Percentiles rank a stretch among this genome's conserved stretches.
Conservation (phyloP, 1,284 basidiomycete genomes). For the Ustilago xerochloae region DNA sequence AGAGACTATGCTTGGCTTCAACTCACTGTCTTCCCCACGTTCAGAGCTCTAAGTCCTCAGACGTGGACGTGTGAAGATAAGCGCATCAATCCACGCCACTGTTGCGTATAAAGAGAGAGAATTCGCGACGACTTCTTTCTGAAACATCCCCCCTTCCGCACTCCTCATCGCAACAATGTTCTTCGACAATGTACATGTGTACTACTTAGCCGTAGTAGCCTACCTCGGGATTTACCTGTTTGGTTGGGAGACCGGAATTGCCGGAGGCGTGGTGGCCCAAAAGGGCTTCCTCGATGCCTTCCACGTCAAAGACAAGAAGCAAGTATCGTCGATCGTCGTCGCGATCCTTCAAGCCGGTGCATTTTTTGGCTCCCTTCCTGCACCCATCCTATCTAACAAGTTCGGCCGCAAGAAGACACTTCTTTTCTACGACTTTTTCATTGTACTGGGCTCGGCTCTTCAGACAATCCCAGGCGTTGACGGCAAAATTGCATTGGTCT, state of each 20-base stretch:
- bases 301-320: conserved; percentile 72
- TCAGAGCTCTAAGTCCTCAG: too few species aligned
- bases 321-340: conserved; percentile 11
- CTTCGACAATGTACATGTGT: conserved; percentile 15
- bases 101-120: too few species aligned
- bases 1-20: too few species aligned
- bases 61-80: too few species aligned
- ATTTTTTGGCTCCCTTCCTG: conserved; percentile 11
- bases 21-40: too few species aligned
- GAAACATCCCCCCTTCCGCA: not conserved
- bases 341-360: conserved; percentile 18
- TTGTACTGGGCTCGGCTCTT: conserved; percentile 4
- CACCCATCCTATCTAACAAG: conserved; percentile 5
- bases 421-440: conserved; percentile 2
- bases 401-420: conserved; percentile 15
- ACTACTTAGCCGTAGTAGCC: conserved; percentile 76
- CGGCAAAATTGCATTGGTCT: conserved; percentile 1
- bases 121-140: too few species aligned
- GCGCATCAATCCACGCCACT: too few species aligned
- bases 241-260: conserved; percentile 76
- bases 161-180: not conserved
- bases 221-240: conserved; percentile 84
- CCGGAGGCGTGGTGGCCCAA: conserved; percentile 77
- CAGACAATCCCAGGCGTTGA: conserved; percentile 4
- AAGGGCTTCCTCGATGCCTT: conserved; percentile 76